Evolutionary conservation across 306 rosid genomes (phyloP), one percentile per base, ranked within the genome.

Genomic region (Sechiopsis laciniata): DNA sequence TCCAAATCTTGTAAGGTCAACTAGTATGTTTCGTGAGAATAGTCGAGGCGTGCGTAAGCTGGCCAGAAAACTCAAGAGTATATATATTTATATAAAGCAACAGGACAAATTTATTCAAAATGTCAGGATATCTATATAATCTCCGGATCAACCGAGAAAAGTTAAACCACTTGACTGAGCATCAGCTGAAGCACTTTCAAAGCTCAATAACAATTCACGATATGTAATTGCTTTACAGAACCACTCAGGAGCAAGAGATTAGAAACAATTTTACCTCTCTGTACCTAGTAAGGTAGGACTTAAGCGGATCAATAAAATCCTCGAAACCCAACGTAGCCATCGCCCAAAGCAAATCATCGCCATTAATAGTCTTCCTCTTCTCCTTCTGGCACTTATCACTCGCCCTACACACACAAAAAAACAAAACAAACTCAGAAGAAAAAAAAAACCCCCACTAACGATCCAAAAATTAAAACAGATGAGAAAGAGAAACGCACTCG

Each of bases 361-460:
- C 97, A 60, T 89, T 92, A 55, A 92, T 92, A 19, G 97, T 92
- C 90, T 92, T 92, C 72, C 97, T 87, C 88, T 92, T 92, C 88
- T 92, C 96, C 78, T 83, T 89, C 86, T 89, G 97, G 74, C 97
- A 92, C 84, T 92, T 92, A 55, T 92, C 97, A 74, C 97, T 89
- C 0, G 97, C 97, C 86, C 97, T 92, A 52, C 69, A 80, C 21
- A 14, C 54, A 58, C 7, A 71, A 51, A 66, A 16, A 13, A 60
- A 12, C 21, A 3, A 80, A 46, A 6, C 7, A 2, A 60, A 61
- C 5, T 1, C 10, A 29, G 6, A 19, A 2, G 3, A 9, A 7
- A 13, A 1, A 35, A 67, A 15, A 21, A 45, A 64, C 1, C 0
- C 22, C n/a, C n/a, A n/a, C n/a, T 1, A 37, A 37, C 26, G 7